Percentiles rank a stretch among this genome's conserved stretches.
These are phyloP conservation scores for Leucogyrophana mollusca DNA, from an alignment of 768 basidiomycete species.

Conservation along the genomic window DNA sequence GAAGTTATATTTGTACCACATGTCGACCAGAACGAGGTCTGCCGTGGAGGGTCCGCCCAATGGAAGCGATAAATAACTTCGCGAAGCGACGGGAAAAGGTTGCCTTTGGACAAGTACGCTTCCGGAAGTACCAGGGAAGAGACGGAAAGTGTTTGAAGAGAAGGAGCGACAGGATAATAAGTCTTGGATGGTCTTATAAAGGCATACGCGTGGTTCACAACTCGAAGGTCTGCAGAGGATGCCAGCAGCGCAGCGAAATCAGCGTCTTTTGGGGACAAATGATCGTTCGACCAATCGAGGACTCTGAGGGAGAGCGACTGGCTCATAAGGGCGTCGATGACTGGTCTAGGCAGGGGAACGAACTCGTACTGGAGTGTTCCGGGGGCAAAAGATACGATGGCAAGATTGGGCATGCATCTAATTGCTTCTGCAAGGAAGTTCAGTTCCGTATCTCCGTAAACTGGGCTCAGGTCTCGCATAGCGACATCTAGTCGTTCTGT, in stretches of 20 bases:
- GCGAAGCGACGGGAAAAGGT: constrained; percentile 1
- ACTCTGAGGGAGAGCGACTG: constrained; percentile 17
- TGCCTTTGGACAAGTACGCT: neutral
- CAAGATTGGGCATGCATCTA: constrained; percentile 14
- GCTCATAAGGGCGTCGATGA: constrained; percentile 15
- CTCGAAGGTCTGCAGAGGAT: constrained; percentile 12
- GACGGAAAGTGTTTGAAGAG: constrained; percentile 7
- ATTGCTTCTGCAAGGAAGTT: constrained; percentile 12
- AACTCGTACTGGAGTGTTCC: neutral
- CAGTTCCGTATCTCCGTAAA: constrained; percentile 1
- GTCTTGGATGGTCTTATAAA: neutral
- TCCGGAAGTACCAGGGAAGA: neutral
- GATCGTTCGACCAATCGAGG: constrained; percentile 14
- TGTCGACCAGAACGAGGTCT: constrained; percentile 8
- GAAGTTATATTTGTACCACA: constrained; percentile 16
- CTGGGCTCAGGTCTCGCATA: constrained; percentile 13
- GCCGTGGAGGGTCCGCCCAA: neutral
- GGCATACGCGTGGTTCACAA: neutral
- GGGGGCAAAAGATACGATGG: constrained; percentile 18
- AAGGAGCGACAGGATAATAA: constrained; percentile 9
- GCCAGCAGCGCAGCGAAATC: constrained; percentile 6
- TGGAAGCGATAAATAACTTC: too few species aligned
- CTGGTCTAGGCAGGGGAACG: neutral
- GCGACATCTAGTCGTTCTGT: constrained; percentile 24
- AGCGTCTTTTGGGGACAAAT: neutral